Evolutionary conservation across 306 rosid genomes (phyloP).

Genomic region (Glycyrrhiza uralensis): DNA sequence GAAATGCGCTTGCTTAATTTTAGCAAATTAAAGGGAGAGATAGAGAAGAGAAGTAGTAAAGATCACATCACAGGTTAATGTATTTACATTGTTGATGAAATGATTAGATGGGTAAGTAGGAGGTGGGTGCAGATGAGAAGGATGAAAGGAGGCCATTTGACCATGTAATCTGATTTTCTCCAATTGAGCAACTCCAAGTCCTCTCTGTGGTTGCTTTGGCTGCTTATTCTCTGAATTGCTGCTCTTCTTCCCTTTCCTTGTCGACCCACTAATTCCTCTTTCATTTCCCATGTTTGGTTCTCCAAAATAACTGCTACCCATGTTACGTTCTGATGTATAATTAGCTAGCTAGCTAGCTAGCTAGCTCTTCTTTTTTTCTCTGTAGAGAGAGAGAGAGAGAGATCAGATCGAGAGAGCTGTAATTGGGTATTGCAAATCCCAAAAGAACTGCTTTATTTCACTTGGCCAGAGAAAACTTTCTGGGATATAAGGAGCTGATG

Average conservation of each 20-base stretch:
- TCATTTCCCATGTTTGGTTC: constrained; percentile 64
- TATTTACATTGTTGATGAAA: constrained; percentile 55
- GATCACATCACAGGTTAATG: too few species aligned
- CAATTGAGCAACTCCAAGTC: constrained; percentile 95
- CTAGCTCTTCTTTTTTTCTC: too few species aligned
- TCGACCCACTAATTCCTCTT: constrained; percentile 38
- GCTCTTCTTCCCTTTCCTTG: constrained; percentile 69
- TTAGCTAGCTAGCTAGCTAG: too few species aligned
- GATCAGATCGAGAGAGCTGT: neutral
- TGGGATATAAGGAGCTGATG: too few species aligned
- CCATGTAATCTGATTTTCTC: constrained; percentile 97
- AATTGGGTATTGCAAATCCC: constrained; percentile 34
- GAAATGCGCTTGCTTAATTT: neutral
- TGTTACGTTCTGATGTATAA: too few species aligned
- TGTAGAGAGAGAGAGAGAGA: neutral
- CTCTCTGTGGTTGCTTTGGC: constrained; percentile 97
- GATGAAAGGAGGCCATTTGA: constrained; percentile 43
- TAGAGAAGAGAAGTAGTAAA: too few species aligned
- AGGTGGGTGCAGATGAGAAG: constrained; percentile 29
- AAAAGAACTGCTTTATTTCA: neutral
- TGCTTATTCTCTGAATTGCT: constrained; percentile 57
- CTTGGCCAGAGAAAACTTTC: too few species aligned
- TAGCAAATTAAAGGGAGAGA: too few species aligned
- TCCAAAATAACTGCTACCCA: constrained; percentile 79
- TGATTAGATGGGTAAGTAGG: constrained; percentile 37